phyloP scores from a whole-genome alignment of 805 yeast species.

The Lipomyces yamanashiensis region DNA sequence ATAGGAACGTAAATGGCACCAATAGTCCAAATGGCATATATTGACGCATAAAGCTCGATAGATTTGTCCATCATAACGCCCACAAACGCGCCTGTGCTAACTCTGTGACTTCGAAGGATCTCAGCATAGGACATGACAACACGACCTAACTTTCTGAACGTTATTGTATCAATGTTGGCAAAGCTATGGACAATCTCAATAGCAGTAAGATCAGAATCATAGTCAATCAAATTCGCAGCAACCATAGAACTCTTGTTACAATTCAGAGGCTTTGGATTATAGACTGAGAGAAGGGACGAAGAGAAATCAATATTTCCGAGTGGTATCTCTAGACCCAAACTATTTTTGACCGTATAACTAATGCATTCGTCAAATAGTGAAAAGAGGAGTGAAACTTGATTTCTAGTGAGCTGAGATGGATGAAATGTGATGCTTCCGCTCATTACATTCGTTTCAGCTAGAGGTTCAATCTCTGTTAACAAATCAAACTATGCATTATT shows the following conservation, averaged over 20 bases:
- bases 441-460: not conserved
- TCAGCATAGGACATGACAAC: not conserved
- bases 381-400: conserved; percentile 8
- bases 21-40: conserved; percentile 30
- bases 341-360: not conserved
- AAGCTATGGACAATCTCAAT: conserved; percentile 15
- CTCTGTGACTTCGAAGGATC: conserved; percentile 2
- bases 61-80: conserved; percentile 22
- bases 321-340: not conserved
- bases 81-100: conserved; percentile 12
- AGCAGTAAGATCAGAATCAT: conserved; percentile 11
- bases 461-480: conserved; percentile 23
- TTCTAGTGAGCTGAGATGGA: not conserved
- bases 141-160: conserved; percentile 5
- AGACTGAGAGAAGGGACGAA: conserved; percentile 1
- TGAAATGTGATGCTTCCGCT: conserved; percentile 19
- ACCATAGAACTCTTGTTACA: not conserved
- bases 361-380: conserved; percentile 6
- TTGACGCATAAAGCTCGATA: conserved; percentile 28
- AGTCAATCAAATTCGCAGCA: conserved; percentile 10
- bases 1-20: conserved; percentile 38
- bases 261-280: conserved; percentile 19
- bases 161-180: not conserved
- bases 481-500: conserved; percentile 16
- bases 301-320: not conserved